These are phyloP conservation scores for Acmispon strigosus DNA, from an alignment of 306 rosid genomes.

Conservation along the genomic window DNA sequence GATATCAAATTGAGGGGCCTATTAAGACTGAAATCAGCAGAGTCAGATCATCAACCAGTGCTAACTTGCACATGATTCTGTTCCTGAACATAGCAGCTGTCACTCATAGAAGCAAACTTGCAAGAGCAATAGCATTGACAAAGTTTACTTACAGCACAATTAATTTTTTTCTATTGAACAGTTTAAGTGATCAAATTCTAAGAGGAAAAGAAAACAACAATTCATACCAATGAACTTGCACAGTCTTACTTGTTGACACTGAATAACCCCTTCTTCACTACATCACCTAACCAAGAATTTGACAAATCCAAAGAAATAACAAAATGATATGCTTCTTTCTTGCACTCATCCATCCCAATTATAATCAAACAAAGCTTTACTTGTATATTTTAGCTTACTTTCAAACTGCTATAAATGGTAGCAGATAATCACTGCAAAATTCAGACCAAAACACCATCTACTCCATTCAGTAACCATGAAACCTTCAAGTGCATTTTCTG, in stretches of 20 bases:
- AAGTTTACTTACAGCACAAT: slow-evolving; percentile 21
- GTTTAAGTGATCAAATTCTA: slow-evolving; percentile 14
- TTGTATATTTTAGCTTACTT: slow-evolving; percentile 13
- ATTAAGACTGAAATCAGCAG: neutral
- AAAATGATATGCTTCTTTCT: slow-evolving; percentile 23
- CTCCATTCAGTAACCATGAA: slow-evolving; percentile 23
- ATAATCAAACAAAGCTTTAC: neutral
- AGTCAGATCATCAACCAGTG: neutral
- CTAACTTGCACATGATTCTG: slow-evolving; percentile 19
- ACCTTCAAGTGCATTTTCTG: neutral
- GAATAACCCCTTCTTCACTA: slow-evolving; percentile 24
- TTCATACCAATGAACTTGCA: slow-evolving; percentile 16
- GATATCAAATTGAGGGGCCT: slow-evolving; percentile 21
- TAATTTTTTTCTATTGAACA: neutral
- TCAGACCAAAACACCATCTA: neutral
- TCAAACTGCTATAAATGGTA: slow-evolving; percentile 25
- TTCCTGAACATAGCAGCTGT: neutral
- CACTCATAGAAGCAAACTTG: neutral
- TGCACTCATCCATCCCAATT: slow-evolving; percentile 20
- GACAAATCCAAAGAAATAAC: neutral
- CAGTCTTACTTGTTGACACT: slow-evolving; percentile 13
- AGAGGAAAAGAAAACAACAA: neutral
- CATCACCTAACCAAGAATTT: slow-evolving; percentile 26
- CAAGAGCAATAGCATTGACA: neutral
- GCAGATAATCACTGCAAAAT: neutral